Evolutionary conservation across 2,329 filamentous ascomycete genomes (phyloP).

Genomic region (Beauveria pseudobassiana): DNA sequence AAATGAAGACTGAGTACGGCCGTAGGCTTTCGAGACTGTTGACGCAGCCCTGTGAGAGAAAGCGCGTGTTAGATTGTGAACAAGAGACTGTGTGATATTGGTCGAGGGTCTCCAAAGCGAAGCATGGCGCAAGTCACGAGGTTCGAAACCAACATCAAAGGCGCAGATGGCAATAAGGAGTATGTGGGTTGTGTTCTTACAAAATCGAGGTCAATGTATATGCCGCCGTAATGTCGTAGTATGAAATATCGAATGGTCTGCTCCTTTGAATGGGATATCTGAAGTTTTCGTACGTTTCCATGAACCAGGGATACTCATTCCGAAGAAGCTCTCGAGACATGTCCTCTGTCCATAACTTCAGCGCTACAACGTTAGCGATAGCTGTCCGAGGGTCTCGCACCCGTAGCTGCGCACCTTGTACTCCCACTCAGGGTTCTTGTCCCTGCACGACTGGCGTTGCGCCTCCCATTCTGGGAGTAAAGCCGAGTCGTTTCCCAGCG

Average conservation of each 20-base stretch:
- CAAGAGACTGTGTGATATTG: background rate
- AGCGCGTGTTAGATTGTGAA: background rate
- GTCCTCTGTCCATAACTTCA: constrained; percentile 64
- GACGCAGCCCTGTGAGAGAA: constrained; percentile 1
- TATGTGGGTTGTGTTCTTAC: background rate
- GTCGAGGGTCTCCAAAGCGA: background rate
- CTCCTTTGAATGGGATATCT: constrained; percentile 64
- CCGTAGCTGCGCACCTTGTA: constrained; percentile 50
- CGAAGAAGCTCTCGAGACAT: constrained; percentile 60
- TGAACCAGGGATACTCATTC: constrained; percentile 63
- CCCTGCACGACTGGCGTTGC: constrained; percentile 58
- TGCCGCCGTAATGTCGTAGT: constrained; percentile 62
- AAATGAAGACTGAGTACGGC: background rate
- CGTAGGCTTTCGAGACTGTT: constrained; percentile 2
- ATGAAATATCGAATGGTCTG: constrained; percentile 70
- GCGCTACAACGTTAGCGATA: background rate
- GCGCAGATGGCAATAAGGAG: background rate
- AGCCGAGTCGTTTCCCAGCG: constrained; percentile 53
- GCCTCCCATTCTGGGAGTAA: constrained; percentile 60
- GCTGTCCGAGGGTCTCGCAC: background rate
- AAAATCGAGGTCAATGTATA: constrained; percentile 55
- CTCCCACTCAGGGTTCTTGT: constrained; percentile 63
- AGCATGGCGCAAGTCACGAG: background rate
- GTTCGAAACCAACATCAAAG: too few relatives aligned
- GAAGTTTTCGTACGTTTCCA: constrained; percentile 62